Evolutionary conservation across 257 asterid species (phyloP), one percentile per base, ranked within the genome.

Genomic region (Galeopsis tetrahit): DNA sequence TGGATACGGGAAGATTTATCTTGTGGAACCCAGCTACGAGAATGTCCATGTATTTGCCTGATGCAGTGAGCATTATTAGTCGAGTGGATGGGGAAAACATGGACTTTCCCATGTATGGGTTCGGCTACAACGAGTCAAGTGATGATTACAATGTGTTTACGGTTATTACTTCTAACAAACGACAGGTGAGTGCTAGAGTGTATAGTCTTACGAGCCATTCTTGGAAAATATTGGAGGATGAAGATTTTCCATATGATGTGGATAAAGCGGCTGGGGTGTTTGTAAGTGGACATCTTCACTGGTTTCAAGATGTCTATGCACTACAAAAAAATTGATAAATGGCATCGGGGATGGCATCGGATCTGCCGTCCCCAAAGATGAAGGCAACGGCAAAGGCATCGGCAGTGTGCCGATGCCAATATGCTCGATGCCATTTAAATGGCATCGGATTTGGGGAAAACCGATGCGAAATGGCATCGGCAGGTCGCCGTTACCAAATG

Each of bases 211-310:
- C 70, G 49, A 28, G 59, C 0, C 66, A 82, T 78, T 76, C 82
- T 4, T 83, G 90, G 89, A 75, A 63, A 57, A 72, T 1, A 31
- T 60, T 76, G 36, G 55, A 68, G 59, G 76, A 46, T 33, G 14
- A 33, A 42, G 77, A 55, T 7, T 15, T 15, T 59, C 53, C 66
- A 0, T 63, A 72, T 51, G 49, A 57, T 31, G 76, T 15, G 6
- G 44, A 49, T 0, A 84, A 3, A 38, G 6, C 42, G 6, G 28
- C 28, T 21, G 42, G 84, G 2, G 72, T 65, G 17, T 83, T 68
- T 73, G 85, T 33, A 2, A 77, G 61, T 34, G 92, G 92, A 7
- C 81, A 75, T 71, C 80, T 86, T 52, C 89, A 86, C 67, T 87
- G 89, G 88, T 33, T 13, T 2, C 13, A 5, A 4, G 17, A 0